These are phyloP conservation scores for Zygoascus flipseniorum DNA, from an alignment of 805 yeast genomes.

Conservation along the genomic window DNA sequence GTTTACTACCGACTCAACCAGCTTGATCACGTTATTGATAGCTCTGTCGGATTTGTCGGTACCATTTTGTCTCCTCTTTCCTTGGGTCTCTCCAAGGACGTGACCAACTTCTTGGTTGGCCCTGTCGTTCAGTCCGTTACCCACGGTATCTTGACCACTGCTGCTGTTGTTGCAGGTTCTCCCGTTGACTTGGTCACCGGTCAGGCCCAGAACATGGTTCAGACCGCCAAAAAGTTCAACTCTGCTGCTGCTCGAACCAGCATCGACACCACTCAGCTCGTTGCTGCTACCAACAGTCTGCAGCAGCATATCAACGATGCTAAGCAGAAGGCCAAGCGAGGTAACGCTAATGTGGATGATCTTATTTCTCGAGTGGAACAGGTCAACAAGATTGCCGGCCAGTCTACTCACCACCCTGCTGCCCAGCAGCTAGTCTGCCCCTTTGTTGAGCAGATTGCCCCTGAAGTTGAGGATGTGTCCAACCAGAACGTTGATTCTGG, in stretches of 20 bases:
- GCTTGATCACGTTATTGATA: conserved; percentile 27
- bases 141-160: conserved; percentile 27
- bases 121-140: conserved; percentile 27
- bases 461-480: neutral
- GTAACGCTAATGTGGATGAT: neutral
- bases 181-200: conserved; percentile 16
- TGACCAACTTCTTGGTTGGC: conserved; percentile 19
- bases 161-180: conserved; percentile 12
- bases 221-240: conserved; percentile 14
- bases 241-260: conserved; percentile 5
- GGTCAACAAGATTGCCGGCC: neutral
- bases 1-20: conserved; percentile 19
- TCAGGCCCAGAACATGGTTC: conserved; percentile 15
- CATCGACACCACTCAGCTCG: neutral
- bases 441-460: neutral
- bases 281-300: neutral
- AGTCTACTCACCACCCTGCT: neutral
- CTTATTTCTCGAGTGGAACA: neutral
- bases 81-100: conserved; percentile 16
- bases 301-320: neutral
- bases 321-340: neutral
- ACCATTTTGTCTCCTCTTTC: conserved; percentile 19
- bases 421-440: neutral
- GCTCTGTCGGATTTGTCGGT: conserved; percentile 17
- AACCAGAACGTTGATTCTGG: neutral